Conservation (phyloP, 352 stramenopile genomes). For the Globisporangium radiosum region DNA sequence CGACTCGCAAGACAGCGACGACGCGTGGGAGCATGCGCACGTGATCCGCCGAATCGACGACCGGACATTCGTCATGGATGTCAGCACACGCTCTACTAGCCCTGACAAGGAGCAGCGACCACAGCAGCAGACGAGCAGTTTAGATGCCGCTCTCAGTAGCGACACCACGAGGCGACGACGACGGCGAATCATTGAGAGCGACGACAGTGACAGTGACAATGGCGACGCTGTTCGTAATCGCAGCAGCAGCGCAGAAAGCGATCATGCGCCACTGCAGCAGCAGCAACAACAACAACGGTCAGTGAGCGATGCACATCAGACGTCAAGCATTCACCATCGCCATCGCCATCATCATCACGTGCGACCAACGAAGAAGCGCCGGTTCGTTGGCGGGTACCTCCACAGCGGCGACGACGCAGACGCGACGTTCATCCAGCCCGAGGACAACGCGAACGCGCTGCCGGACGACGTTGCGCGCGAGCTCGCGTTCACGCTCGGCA, state of each 20-base stretch:
- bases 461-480: conserved; percentile 69
- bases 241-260: neutral
- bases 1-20: neutral
- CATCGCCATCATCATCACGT: neutral
- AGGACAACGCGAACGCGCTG: conserved; percentile 66
- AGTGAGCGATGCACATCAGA: conserved; percentile 1
- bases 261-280: neutral
- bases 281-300: neutral
- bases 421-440: conserved; percentile 75
- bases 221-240: neutral
- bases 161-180: conserved; percentile 1
- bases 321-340: neutral
- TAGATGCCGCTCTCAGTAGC: neutral
- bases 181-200: conserved; percentile 18
- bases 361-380: conserved; percentile 18
- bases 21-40: neutral
- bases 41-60: conserved; percentile 5
- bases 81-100: neutral
- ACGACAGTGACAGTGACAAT: conserved; percentile 8
- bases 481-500: conserved; percentile 44
- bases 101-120: too few relatives aligned
- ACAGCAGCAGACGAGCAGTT: neutral
- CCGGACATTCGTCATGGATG: conserved; percentile 7
- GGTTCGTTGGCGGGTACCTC: conserved; percentile 71
- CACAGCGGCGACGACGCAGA: conserved; percentile 49